Conservation (phyloP, 805 yeast species). For the Ogataea zsoltii region DNA sequence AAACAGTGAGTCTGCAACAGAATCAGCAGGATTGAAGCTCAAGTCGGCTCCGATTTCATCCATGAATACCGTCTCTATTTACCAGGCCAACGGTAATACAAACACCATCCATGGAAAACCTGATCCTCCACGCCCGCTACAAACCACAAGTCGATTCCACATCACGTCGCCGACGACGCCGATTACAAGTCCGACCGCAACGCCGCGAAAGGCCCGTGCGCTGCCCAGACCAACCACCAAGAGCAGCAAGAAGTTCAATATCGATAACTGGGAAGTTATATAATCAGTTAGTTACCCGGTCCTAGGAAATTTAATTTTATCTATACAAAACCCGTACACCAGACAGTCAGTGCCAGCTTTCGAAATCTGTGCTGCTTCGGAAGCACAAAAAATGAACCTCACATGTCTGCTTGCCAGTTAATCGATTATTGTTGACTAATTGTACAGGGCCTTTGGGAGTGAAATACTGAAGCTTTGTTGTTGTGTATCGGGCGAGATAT, state of each 20-base stretch:
- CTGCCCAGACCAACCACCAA: constrained; percentile 4
- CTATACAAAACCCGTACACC: constrained; percentile 6
- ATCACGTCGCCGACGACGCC: neutral
- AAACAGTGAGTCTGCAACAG: neutral
- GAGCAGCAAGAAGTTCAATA: constrained; percentile 3
- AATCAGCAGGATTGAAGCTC: constrained; percentile 4
- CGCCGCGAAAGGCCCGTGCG: neutral
- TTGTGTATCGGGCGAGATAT: neutral
- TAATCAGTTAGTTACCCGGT: constrained; percentile 1
- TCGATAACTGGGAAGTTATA: constrained; percentile 30
- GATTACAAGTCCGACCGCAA: neutral
- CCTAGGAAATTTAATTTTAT: neutral
- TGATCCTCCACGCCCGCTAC: neutral
- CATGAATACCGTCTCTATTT: constrained; percentile 13
- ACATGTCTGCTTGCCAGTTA: no score
- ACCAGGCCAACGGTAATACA: constrained; percentile 9
- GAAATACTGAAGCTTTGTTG: neutral
- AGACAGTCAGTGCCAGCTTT: constrained; percentile 3
- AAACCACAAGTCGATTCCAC: constrained; percentile 6
- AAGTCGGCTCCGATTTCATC: constrained; percentile 16
- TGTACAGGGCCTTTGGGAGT: neutral
- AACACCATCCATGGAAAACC: neutral
- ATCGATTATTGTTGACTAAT: no score
- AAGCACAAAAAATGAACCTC: neutral
- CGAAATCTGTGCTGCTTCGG: constrained; percentile 7